Conservation (phyloP, 2,329 filamentous ascomycete species). For the Trichophyton benhamiae region DNA sequence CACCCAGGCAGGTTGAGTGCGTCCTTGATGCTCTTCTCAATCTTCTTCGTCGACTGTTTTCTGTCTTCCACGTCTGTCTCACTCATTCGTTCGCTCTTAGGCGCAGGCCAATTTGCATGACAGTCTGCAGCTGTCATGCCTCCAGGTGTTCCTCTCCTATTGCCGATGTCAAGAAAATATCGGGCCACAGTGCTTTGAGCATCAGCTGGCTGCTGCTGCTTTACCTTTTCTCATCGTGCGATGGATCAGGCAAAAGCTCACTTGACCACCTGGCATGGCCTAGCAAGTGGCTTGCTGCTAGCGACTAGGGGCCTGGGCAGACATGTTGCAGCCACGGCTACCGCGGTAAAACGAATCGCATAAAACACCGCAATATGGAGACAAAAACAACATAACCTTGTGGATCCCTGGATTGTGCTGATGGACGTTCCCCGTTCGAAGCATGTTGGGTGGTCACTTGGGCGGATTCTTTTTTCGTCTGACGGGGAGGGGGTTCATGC, state of each 20-base stretch:
- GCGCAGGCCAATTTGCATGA: background rate
- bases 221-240: background rate
- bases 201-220: background rate
- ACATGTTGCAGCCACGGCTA: background rate
- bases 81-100: background rate
- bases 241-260: background rate
- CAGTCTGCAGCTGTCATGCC: background rate
- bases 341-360: conserved; percentile 1
- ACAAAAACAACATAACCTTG: background rate
- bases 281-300: background rate
- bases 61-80: background rate
- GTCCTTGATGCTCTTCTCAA: background rate
- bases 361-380: background rate
- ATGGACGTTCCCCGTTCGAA: background rate
- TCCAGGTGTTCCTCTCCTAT: background rate
- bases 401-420: background rate
- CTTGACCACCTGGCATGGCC: background rate
- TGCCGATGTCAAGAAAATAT: background rate
- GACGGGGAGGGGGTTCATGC: background rate
- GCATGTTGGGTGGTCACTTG: background rate
- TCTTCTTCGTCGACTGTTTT: background rate
- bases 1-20: background rate
- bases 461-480: background rate
- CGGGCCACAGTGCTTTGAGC: background rate
- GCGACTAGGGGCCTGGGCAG: background rate